These are phyloP conservation scores for Pichia sp. DNA, from an alignment of 1,139 yeast genomes.

Conservation along the genomic window DNA sequence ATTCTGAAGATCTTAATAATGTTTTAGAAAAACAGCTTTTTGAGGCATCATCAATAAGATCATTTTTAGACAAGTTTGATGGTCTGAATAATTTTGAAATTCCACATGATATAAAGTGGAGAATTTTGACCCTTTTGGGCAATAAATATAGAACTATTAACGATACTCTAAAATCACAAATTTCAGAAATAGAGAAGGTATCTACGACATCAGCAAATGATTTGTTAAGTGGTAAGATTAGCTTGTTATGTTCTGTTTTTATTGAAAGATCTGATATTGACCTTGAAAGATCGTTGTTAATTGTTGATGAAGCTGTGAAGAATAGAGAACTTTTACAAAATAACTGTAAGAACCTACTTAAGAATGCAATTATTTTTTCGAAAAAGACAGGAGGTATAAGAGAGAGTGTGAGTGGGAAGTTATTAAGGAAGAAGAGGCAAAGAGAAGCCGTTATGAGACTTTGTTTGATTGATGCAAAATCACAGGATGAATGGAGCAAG, in stretches of 20 bases:
- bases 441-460: slow-evolving; percentile 39
- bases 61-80: slow-evolving; percentile 33
- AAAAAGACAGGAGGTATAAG: slow-evolving; percentile 43
- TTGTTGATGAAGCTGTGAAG: slow-evolving; percentile 23
- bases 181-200: slow-evolving; percentile 16
- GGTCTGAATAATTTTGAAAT: slow-evolving; percentile 1
- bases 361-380: slow-evolving; percentile 40
- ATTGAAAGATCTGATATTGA: slow-evolving; percentile 48
- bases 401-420: slow-evolving; percentile 38
- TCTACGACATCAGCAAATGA: slow-evolving; percentile 28
- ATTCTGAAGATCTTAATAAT: slow-evolving; percentile 8
- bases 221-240: slow-evolving; percentile 24
- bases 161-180: slow-evolving; percentile 25
- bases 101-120: slow-evolving; percentile 30
- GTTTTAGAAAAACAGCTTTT: slow-evolving; percentile 27
- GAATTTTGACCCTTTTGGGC: slow-evolving; percentile 32
- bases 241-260: slow-evolving; percentile 35
- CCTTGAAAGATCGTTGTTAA: slow-evolving; percentile 37
- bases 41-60: slow-evolving; percentile 39
- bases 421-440: slow-evolving; percentile 34
- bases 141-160: slow-evolving; percentile 33
- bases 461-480: slow-evolving; percentile 37
- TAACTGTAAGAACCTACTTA: slow-evolving; percentile 36
- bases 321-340: slow-evolving; percentile 28
- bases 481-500: slow-evolving; percentile 30